These are phyloP conservation scores for Eutypella sp. DNA, from an alignment of 2,329 filamentous ascomycete species.

Conservation along the genomic window DNA sequence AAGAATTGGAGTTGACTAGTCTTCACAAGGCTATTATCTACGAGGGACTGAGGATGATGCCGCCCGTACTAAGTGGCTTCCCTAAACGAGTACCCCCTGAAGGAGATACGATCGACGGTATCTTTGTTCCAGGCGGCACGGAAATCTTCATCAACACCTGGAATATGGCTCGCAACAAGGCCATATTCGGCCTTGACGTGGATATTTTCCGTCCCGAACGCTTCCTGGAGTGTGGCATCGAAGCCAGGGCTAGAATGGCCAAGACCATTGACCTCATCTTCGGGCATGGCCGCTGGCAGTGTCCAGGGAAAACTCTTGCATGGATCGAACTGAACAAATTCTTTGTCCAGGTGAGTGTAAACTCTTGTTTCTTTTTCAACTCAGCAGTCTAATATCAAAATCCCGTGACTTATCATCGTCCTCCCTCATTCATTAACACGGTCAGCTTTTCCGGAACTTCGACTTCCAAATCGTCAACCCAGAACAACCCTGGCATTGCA, in stretches of 20 bases:
- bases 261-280: constrained; percentile 20
- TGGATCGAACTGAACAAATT: constrained; percentile 2
- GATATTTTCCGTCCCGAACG: constrained; percentile 20
- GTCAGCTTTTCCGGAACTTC: constrained; percentile 16
- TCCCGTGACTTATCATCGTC: too few relatives aligned
- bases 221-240: constrained; percentile 15
- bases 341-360: neutral
- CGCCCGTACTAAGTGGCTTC: constrained; percentile 15
- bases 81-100: constrained; percentile 19
- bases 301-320: neutral
- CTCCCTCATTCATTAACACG: too few relatives aligned
- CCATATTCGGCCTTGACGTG: constrained; percentile 19
- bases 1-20: neutral
- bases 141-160: constrained; percentile 17
- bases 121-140: constrained; percentile 19
- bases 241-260: constrained; percentile 6
- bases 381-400: constrained; percentile 1
- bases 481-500: constrained; percentile 14
- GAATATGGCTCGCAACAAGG: constrained; percentile 17
- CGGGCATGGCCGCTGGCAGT: constrained; percentile 9
- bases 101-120: constrained; percentile 17
- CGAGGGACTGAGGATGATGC: constrained; percentile 21
- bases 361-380: neutral
- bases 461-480: constrained; percentile 20
- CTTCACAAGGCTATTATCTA: constrained; percentile 17